Conservation (phyloP, 2,329 filamentous ascomycete genomes). For the Aspergillus viridinutans region DNA sequence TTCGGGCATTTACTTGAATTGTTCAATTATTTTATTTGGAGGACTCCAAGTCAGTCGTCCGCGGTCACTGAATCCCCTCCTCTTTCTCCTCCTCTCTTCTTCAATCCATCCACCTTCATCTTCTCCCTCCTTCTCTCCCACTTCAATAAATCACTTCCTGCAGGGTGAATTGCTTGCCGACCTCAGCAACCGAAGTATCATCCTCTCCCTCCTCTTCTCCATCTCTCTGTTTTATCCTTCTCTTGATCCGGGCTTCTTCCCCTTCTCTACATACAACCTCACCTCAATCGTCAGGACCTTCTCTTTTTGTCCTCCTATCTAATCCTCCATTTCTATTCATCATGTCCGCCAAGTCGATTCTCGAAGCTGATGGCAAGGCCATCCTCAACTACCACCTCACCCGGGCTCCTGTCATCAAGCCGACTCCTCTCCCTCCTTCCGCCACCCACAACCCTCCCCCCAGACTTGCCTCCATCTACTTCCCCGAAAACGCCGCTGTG, state of each 20-base stretch:
- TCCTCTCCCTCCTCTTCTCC: slow-evolving; percentile 13
- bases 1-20: neutral
- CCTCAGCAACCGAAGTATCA: neutral
- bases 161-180: neutral
- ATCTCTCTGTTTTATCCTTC: neutral
- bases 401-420: slow-evolving; percentile 94
- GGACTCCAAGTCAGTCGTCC: neutral
- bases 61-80: neutral
- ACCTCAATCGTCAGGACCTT: neutral
- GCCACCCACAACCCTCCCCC: slow-evolving; percentile 88
- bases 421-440: slow-evolving; percentile 79
- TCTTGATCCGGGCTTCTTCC: slow-evolving; percentile 1
- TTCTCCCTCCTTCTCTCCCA: slow-evolving; percentile 9
- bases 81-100: slow-evolving; percentile 7
- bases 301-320: neutral
- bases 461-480: slow-evolving; percentile 87
- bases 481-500: slow-evolving; percentile 81
- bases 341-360: slow-evolving; percentile 95
- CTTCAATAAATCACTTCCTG: slow-evolving; percentile 5
- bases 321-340: slow-evolving; percentile 35
- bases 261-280: slow-evolving; percentile 3
- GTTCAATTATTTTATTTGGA: neutral
- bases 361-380: slow-evolving; percentile 99
- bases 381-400: slow-evolving; percentile 99
- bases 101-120: slow-evolving; percentile 3